Base-by-base conservation (phyloP, 768 basidiomycete genomes). In the Crucibulum laeve region DNA sequence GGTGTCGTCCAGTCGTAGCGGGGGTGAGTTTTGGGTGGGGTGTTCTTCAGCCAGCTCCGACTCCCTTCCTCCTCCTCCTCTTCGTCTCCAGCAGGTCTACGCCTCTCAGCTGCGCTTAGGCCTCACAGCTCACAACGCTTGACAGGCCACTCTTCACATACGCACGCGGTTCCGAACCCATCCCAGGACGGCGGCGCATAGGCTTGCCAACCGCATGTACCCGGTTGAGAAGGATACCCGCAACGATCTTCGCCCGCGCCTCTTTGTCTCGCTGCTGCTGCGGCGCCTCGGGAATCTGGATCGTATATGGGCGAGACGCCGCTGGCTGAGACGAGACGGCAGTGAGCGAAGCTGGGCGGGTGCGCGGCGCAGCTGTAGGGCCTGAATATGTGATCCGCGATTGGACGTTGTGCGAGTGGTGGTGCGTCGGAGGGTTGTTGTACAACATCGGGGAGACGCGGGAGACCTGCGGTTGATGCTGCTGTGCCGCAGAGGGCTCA, bases 101-200 rank as follows among this genome's bases (percentile, higher is more conserved):
- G n/a, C n/a, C n/a, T n/a, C n/a, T n/a, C n/a, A n/a, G n/a, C n/a
- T n/a, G n/a, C n/a, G 10, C 21, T 33, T 53, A 59, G 10, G 61
- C 62, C 17, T 77, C 77, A 30, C 73, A 63, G 25, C 62, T 71
- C n/a, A 78, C 64, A 52, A 71, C 70, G 48, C 64, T 69, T 52
- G 75, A 78, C 45, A 81, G 55, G 30, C 74, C 62, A 48, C 79
- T 81, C 51, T 70, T 74, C 50, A 74, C 69, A 49, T 81, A 81
- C 24, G 65, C 65, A 24, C 34, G 51, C 5, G 57, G 58, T 33
- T 17, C 39, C 14, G 35, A 34, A 17, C 39, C 52, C 24, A 57
- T 50, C 10, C 56, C 59, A 3, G 62, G 62, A 25, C 62, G 48
- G 45, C 74, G 61, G n/a, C 77, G 63, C 67, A 76, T 67, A 1